Conservation (phyloP, 345 rosid genomes). For the Anastatica hierochuntica region DNA sequence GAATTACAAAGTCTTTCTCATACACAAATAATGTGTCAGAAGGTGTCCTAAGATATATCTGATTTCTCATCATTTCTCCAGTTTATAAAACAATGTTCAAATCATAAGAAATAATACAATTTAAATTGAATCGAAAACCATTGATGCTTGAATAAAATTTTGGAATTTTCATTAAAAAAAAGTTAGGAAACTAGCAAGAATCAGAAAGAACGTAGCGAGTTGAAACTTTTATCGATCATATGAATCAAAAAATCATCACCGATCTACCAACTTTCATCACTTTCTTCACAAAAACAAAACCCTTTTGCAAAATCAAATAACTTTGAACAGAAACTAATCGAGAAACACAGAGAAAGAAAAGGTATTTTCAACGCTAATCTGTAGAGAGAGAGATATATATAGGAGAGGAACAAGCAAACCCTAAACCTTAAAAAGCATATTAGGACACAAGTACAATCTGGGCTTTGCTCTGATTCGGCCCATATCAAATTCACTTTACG, state of each 20-base stretch:
- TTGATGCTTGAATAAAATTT: too few species aligned
- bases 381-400: background rate
- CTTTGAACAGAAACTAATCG: background rate
- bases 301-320: background rate
- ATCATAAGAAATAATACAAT: background rate
- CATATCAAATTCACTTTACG: background rate
- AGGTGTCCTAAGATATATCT: conserved; percentile 50
- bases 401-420: background rate
- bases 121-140: background rate
- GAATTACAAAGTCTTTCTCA: conserved; percentile 40
- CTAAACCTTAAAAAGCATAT: background rate
- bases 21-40: conserved; percentile 46
- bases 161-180: background rate
- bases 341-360: background rate
- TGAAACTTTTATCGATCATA: conserved; percentile 10
- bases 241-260: conserved; percentile 18
- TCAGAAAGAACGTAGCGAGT: conserved; percentile 31
- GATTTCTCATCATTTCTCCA: conserved; percentile 36
- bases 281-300: conserved; percentile 5
- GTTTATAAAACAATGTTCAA: background rate
- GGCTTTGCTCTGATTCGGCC: background rate
- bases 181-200: background rate
- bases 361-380: background rate
- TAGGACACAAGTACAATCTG: background rate
- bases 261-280: conserved; percentile 25